Conservation (phyloP, 2,329 filamentous ascomycete genomes). For the Aspergillus aculeatus region DNA sequence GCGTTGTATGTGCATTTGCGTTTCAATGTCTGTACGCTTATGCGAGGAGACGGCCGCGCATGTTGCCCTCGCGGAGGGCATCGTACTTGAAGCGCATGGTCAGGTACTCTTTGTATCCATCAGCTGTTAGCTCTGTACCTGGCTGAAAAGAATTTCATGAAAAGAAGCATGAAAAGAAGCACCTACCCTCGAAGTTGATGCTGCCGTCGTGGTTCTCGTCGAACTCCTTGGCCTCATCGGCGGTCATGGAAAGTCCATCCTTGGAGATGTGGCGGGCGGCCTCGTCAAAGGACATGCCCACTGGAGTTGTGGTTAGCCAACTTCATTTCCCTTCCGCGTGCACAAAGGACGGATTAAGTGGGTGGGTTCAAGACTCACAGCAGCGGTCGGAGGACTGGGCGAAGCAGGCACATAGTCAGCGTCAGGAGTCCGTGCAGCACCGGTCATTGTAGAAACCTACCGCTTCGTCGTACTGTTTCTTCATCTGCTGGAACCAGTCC, state of each 20-base stretch:
- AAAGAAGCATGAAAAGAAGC: too few relatives aligned
- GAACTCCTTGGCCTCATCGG: neutral
- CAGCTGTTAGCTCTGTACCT: too few relatives aligned
- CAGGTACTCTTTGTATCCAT: neutral
- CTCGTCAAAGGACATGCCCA: neutral
- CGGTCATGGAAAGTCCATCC: neutral
- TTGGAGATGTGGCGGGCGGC: neutral
- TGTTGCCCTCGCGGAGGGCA: neutral
- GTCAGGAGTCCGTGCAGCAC: too few relatives aligned
- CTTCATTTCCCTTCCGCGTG: too few relatives aligned
- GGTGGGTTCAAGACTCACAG: neutral
- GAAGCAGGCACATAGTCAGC: too few relatives aligned
- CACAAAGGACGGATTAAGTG: too few relatives aligned
- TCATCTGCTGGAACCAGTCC: neutral
- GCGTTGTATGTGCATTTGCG: too few relatives aligned
- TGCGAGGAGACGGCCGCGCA: neutral
- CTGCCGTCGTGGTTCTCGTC: constrained; percentile 5
- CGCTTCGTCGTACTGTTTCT: neutral
- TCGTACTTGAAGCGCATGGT: neutral
- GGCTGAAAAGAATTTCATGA: too few relatives aligned
- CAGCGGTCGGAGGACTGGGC: neutral
- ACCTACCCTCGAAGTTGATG: constrained; percentile 6
- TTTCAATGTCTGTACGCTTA: neutral
- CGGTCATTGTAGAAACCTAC: neutral
- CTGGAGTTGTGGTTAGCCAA: neutral